Percentiles rank a stretch among this genome's conserved stretches.
Evolutionary conservation across 306 rosid species (phyloP).

Genomic region (Inga leiocalycina): DNA sequence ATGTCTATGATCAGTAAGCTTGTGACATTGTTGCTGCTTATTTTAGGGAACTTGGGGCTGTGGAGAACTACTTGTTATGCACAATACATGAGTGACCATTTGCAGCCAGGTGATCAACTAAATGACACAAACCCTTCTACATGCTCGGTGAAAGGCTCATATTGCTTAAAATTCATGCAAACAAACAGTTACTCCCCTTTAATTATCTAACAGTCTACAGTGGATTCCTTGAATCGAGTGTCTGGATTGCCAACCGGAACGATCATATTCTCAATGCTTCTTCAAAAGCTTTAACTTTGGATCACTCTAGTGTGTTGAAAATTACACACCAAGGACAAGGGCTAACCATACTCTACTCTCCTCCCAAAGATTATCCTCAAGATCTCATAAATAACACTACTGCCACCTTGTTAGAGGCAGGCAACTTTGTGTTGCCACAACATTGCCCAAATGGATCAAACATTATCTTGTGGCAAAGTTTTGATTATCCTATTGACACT

Average conservation of each 20-base stretch:
- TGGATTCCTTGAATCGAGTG: too few species aligned
- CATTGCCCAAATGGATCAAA: not conserved
- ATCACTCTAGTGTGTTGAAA: too few species aligned
- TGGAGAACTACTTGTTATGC: not conserved
- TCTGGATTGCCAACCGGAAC: too few species aligned
- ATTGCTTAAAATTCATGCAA: not conserved
- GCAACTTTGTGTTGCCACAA: constrained; percentile 21
- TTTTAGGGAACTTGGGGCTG: not conserved
- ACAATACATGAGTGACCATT: not conserved
- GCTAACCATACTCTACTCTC: not conserved
- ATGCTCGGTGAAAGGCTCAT: not conserved
- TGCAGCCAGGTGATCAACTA: not conserved
- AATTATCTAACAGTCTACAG: too few species aligned
- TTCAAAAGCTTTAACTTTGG: too few species aligned
- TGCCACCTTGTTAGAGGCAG: constrained; percentile 2
- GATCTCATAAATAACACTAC: not conserved
- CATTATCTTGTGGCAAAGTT: constrained; percentile 18
- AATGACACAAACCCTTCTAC: not conserved
- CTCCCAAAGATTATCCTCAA: not conserved
- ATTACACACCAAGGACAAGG: too few species aligned
- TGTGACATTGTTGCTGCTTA: not conserved
- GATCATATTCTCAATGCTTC: too few species aligned
- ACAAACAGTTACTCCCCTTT: not conserved
- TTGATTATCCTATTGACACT: constrained; percentile 1
- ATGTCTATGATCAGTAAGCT: not conserved